phyloP scores from a whole-genome alignment of 2,329 filamentous ascomycete genomes.

The Phaeophleospora eucalypticola region DNA sequence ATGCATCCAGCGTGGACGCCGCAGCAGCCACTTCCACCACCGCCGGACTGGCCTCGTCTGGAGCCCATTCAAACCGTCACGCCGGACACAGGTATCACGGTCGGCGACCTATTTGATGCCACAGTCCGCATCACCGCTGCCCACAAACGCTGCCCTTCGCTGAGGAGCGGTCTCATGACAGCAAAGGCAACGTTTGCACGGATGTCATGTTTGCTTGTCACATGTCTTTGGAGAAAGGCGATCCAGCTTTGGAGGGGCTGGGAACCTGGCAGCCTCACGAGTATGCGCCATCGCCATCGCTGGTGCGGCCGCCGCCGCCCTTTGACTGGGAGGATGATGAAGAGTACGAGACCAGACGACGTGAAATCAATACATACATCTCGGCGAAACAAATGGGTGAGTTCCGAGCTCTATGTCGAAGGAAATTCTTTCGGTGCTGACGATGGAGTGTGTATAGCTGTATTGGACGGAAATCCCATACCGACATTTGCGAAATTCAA shows the following conservation, averaged over 20 bases:
- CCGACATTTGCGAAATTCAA: background rate
- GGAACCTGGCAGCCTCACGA: too few relatives aligned
- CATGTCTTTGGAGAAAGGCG: background rate
- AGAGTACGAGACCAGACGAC: background rate
- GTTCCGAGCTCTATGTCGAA: background rate
- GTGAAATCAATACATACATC: background rate
- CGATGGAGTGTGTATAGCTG: background rate
- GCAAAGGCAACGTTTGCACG: background rate
- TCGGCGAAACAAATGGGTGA: background rate
- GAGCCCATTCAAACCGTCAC: background rate
- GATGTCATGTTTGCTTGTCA: background rate
- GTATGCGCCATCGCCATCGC: too few relatives aligned
- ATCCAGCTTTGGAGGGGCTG: too few relatives aligned
- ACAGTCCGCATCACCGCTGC: background rate
- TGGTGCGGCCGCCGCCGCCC: background rate
- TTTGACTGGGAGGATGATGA: background rate
- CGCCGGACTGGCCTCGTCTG: background rate
- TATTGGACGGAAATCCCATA: background rate
- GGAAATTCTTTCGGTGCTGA: background rate
- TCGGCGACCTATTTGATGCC: background rate
- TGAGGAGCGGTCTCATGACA: background rate
- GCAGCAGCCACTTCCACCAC: background rate
- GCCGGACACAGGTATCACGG: background rate
- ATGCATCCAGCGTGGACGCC: background rate
- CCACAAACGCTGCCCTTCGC: background rate